phyloP scores from a whole-genome alignment of 2,329 filamentous ascomycete genomes.

The Colletotrichum paranaense region DNA sequence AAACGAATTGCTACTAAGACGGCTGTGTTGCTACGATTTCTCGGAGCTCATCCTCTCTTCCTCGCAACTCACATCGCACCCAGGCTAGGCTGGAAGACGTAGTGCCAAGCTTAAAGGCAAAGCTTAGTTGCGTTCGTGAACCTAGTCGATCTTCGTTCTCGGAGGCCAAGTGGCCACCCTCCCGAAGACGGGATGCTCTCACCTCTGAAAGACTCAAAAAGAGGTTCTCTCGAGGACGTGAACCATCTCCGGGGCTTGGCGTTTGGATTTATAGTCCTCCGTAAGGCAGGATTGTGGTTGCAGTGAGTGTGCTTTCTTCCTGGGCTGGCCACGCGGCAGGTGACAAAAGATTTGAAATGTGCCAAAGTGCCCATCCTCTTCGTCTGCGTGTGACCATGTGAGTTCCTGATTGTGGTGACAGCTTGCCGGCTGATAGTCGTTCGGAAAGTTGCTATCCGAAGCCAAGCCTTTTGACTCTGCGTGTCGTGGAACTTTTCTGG shows the following conservation, averaged over 20 bases:
- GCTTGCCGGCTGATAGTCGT: neutral
- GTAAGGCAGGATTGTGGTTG: neutral
- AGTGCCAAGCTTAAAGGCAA: neutral
- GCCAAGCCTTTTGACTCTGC: neutral
- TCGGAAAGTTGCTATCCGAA: slow-evolving; percentile 13
- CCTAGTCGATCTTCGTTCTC: neutral
- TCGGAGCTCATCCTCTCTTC: neutral
- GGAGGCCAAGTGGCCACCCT: neutral
- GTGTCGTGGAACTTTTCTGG: neutral
- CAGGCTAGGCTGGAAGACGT: neutral
- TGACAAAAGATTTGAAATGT: slow-evolving; percentile 17
- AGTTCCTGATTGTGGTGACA: neutral
- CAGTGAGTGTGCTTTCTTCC: neutral
- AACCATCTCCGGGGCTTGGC: neutral
- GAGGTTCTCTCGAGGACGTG: neutral
- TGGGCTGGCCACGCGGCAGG: neutral
- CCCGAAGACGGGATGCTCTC: neutral
- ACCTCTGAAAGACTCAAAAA: neutral
- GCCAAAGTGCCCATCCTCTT: neutral
- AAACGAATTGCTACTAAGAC: neutral
- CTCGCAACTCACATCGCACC: neutral
- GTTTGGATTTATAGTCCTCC: neutral
- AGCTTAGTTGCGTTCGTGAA: neutral
- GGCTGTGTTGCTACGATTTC: neutral
- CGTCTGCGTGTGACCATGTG: neutral